A percentile compares a stretch with the other conserved stretches of the same genome.
phyloP scores from a whole-genome alignment of 2,329 filamentous ascomycete genomes.

The Pestalotiopsis sp. region DNA sequence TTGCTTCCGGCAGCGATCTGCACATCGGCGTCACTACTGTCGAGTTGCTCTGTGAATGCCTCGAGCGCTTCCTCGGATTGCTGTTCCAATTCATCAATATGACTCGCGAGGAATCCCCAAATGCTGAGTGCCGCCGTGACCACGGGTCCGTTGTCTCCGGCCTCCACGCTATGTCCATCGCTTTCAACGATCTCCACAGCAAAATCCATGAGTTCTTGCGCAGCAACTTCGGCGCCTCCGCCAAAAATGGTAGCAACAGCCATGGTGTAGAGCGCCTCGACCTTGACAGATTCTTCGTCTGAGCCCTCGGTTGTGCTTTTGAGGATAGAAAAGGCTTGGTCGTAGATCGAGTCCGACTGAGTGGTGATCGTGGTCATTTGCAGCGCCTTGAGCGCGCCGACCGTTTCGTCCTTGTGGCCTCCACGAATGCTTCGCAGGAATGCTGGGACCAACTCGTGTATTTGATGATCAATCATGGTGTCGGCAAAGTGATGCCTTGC shows the following conservation, averaged over 20 bases:
- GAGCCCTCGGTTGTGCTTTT: constrained; percentile 69
- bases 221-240: constrained; percentile 69
- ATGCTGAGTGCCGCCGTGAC: constrained; percentile 76
- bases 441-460: constrained; percentile 64
- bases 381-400: constrained; percentile 72
- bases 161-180: constrained; percentile 74
- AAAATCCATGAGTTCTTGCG: constrained; percentile 73
- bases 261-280: constrained; percentile 73
- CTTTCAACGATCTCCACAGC: constrained; percentile 78
- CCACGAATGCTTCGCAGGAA: constrained; percentile 72
- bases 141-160: constrained; percentile 69
- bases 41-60: constrained; percentile 82
- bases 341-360: constrained; percentile 67
- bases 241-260: constrained; percentile 75
- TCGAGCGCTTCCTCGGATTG: constrained; percentile 75
- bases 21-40: constrained; percentile 71
- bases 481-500: constrained; percentile 70
- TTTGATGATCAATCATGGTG: constrained; percentile 59
- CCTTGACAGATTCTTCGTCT: constrained; percentile 65
- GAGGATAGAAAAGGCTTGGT: constrained; percentile 58
- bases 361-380: constrained; percentile 71
- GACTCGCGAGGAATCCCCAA: constrained; percentile 80
- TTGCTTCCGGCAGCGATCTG: constrained; percentile 79
- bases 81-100: constrained; percentile 73
- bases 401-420: constrained; percentile 69